Evolutionary conservation across 202 grass and related monocot species (phyloP).

Genomic region (Hordeum pubiflorum): DNA sequence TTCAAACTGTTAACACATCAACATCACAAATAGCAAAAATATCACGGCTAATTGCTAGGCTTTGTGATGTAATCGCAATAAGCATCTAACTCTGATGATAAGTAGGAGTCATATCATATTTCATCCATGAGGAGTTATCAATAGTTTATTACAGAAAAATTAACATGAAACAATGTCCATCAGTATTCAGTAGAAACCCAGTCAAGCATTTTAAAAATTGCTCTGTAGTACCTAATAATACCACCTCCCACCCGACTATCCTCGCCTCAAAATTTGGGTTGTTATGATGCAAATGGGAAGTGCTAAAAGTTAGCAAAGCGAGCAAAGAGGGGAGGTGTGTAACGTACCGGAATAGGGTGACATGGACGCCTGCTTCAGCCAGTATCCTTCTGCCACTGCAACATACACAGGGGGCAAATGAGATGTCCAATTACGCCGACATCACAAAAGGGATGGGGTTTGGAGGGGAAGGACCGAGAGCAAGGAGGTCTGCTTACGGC

Average conservation of each 20-base stretch:
- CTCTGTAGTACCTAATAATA: neutral
- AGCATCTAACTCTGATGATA: neutral
- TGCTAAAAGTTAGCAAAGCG: neutral
- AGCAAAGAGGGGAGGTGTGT: neutral
- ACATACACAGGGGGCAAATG: neutral
- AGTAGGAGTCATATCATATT: neutral
- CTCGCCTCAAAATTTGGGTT: neutral
- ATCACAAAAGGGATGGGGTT: neutral
- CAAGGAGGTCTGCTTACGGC: conserved; percentile 45
- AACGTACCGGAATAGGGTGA: conserved; percentile 77
- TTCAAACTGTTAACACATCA: conserved; percentile 3
- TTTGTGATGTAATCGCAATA: neutral
- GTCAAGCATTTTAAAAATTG: neutral
- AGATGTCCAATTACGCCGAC: neutral
- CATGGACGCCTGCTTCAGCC: conserved; percentile 85
- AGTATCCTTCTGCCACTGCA: conserved; percentile 90
- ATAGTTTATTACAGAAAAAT: neutral
- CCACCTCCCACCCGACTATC: neutral
- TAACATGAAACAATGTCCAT: neutral
- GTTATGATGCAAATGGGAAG: neutral
- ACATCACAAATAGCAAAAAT: neutral
- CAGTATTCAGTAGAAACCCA: neutral
- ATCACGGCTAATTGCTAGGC: neutral
- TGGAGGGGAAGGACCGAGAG: neutral
- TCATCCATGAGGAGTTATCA: neutral